Conservation (phyloP, 257 asterid genomes). For the Lantana camara region DNA sequence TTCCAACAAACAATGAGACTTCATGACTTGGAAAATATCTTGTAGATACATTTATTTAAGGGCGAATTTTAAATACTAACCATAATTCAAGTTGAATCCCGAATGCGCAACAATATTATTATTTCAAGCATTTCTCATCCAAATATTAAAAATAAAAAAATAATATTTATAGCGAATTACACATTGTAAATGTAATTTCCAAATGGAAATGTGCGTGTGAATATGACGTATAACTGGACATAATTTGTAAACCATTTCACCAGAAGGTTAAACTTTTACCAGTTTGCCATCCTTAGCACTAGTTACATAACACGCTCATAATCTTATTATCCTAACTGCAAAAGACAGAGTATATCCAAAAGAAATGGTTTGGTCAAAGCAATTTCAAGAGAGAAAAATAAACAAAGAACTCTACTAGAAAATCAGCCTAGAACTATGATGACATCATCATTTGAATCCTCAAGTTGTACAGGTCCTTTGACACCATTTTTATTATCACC, state of each 20-base stretch:
- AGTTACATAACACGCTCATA: background rate
- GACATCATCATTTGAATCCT: slow-evolving; percentile 69
- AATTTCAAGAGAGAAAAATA: slow-evolving; percentile 5
- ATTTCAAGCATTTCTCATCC: background rate
- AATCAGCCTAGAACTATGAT: slow-evolving; percentile 55
- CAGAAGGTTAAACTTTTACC: background rate
- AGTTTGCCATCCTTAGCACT: background rate
- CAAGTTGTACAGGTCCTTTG: slow-evolving; percentile 75
- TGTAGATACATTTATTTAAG: no score
- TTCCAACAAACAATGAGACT: no score
- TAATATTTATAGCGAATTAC: no score
- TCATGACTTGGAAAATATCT: no score
- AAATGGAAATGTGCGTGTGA: background rate
- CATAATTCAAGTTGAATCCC: no score
- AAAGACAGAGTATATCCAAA: background rate
- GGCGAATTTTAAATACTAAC: no score
- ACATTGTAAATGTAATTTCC: background rate
- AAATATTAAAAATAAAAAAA: background rate
- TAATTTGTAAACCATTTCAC: background rate
- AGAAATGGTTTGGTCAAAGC: slow-evolving; percentile 2
- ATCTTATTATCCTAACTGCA: slow-evolving; percentile 1
- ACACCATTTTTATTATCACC: slow-evolving; percentile 73
- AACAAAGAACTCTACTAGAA: slow-evolving; percentile 54
- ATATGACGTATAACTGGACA: background rate
- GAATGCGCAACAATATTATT: background rate